A percentile compares a stretch with the other conserved stretches of the same genome.
Conservation (phyloP, 83 land plant genomes). For the Picea mariana region DNA sequence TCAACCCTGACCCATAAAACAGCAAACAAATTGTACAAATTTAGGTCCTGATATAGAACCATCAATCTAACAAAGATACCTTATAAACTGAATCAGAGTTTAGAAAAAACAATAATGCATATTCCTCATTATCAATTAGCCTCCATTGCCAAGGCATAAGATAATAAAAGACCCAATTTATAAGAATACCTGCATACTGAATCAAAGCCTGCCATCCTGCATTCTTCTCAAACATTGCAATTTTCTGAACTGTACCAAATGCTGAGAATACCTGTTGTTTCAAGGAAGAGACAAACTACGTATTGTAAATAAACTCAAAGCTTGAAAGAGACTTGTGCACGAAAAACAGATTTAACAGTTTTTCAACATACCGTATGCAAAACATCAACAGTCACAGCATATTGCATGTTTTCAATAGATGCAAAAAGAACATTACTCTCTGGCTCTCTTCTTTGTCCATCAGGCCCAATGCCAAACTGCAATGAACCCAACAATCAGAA, state of each 20-base stretch:
- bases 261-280: background rate
- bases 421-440: slow-evolving; percentile 89
- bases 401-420: slow-evolving; percentile 93
- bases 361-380: slow-evolving; percentile 63
- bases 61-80: too few species aligned
- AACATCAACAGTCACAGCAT: slow-evolving; percentile 93
- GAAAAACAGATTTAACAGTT: background rate
- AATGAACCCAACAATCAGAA: too few species aligned
- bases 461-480: too few species aligned
- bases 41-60: too few species aligned
- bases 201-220: slow-evolving; percentile 83
- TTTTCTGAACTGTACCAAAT: slow-evolving; percentile 52
- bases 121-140: too few species aligned
- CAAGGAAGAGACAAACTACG: background rate
- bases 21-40: too few species aligned
- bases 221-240: slow-evolving; percentile 77
- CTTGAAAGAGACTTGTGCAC: background rate
- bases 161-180: too few species aligned
- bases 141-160: too few species aligned
- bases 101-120: too few species aligned
- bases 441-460: slow-evolving; percentile 84
- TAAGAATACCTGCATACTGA: slow-evolving; percentile 73
- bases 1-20: too few species aligned
- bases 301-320: background rate
- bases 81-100: too few species aligned